phyloP scores from a whole-genome alignment of 768 basidiomycete genomes.

The Suillus subluteus region DNA sequence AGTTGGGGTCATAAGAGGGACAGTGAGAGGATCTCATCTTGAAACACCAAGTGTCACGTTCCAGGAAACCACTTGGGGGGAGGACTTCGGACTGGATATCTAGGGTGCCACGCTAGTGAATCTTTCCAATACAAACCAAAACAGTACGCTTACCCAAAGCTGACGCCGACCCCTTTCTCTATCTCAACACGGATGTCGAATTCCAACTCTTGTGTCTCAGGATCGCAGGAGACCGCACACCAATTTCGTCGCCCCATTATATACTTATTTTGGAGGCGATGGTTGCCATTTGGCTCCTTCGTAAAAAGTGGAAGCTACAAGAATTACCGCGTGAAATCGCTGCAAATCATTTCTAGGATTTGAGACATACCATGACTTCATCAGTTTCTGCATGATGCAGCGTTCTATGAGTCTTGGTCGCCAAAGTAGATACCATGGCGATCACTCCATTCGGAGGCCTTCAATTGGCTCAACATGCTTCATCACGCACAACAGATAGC shows the following conservation, averaged over 20 bases:
- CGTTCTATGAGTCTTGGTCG: conserved; percentile 83
- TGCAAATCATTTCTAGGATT: neutral
- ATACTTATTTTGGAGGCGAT: conserved; percentile 69
- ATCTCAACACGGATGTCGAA: conserved; percentile 90
- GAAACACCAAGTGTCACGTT: conserved; percentile 11
- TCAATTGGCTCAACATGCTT: conserved; percentile 1
- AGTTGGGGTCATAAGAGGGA: neutral
- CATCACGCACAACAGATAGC: conserved; percentile 6
- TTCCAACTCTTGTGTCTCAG: conserved; percentile 59
- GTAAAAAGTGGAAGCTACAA: conserved; percentile 74
- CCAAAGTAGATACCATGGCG: conserved; percentile 77
- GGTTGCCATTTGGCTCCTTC: conserved; percentile 73
- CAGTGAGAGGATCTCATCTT: neutral
- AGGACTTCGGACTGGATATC: conserved; percentile 49
- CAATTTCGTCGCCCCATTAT: conserved; percentile 93
- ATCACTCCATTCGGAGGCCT: conserved; percentile 74
- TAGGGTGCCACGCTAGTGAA: conserved; percentile 22
- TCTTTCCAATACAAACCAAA: conserved; percentile 3
- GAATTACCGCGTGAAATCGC: conserved; percentile 2
- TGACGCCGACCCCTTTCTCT: conserved; percentile 79
- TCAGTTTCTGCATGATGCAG: conserved; percentile 84
- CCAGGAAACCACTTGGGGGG: conserved; percentile 43
- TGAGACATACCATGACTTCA: conserved; percentile 73
- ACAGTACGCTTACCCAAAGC: conserved; percentile 63
- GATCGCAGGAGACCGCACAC: conserved; percentile 70